phyloP scores from a whole-genome alignment of 139 green algal genomes.

The Tetraselmis chui region DNA sequence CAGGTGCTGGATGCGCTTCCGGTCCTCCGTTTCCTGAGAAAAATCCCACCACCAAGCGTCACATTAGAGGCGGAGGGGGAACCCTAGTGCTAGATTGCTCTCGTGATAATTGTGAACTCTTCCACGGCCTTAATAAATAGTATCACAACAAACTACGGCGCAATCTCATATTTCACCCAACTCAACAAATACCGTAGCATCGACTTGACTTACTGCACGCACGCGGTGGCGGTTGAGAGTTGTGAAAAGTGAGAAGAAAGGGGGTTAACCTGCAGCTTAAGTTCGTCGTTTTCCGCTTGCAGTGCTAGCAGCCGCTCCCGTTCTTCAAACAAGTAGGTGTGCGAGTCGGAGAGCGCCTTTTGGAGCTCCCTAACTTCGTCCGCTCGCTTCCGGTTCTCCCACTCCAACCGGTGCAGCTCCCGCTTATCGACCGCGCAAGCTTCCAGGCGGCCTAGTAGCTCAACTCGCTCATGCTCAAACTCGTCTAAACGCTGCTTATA shows the following conservation, averaged over 20 bases:
- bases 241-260: background rate
- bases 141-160: too few relatives aligned
- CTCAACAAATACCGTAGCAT: too few relatives aligned
- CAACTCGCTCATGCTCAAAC: conserved; percentile 65
- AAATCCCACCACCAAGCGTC: too few relatives aligned
- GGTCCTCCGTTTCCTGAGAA: conserved; percentile 51
- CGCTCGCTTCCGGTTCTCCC: conserved; percentile 60
- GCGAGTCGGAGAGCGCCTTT: conserved; percentile 71
- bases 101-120: too few relatives aligned
- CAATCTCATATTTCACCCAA: too few relatives aligned
- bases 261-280: conserved; percentile 44
- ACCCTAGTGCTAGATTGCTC: too few relatives aligned
- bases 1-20: conserved; percentile 72
- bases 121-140: too few relatives aligned
- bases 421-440: conserved; percentile 30
- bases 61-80: too few relatives aligned
- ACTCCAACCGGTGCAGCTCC: conserved; percentile 58
- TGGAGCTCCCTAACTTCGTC: conserved; percentile 38
- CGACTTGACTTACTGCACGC: too few relatives aligned
- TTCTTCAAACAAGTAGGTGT: conserved; percentile 82
- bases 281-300: conserved; percentile 75
- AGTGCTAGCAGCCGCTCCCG: conserved; percentile 67
- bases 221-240: background rate
- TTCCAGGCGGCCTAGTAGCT: conserved; percentile 58
- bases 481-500: conserved; percentile 56